Evolutionary conservation across 1,139 yeast species (phyloP), one percentile per base, ranked within the genome.

Genomic region (Yamadazyma conglobata): DNA sequence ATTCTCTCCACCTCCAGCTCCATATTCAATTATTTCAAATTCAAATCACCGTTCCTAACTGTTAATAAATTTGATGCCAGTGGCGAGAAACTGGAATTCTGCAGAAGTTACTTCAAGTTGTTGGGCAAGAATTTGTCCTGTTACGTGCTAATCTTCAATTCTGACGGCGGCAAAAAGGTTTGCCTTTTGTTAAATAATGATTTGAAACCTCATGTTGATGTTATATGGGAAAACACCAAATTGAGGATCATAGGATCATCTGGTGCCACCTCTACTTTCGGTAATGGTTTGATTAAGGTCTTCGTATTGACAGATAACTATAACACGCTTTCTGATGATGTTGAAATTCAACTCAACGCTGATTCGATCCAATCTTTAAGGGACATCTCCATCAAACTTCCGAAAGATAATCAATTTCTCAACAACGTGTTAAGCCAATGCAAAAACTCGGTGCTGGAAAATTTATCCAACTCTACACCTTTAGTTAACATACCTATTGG

Each of bases 191-290:
- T 58, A 35, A 63, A 64, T 34, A 65, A 64, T 32, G 58, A 60
- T 21, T 40, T 55, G 20, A 51, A 48, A 25, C 70, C 71, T 1
- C 53, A 57, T 9, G 63, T 58, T 6, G 72, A 65, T 37, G 50
- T 60, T 19, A 34, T 43, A 16, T 54, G 50, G 42, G 45, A 48
- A 21, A 46, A 43, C 19, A 53, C 64, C 15, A 59, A 59, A 32
- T 44, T 64, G 16, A 47, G 72, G 17, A 45, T 61, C 3, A 35
- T 43, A 22, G 71, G 71, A 0, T 53, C 60, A 1, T 53, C 67
- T 3, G 69, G 68, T 0, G 58, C 64, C 3, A 47, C 66, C 2
- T 60, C 70, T 7, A 60, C 69, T 1, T 62, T 64, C 38, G 69
- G 68, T 6, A 58, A 54, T 31, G 60, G 64, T 1, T 42, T 55